Base-by-base conservation (phyloP, 164 flowering plant species). In the Aristolochia californica region DNA sequence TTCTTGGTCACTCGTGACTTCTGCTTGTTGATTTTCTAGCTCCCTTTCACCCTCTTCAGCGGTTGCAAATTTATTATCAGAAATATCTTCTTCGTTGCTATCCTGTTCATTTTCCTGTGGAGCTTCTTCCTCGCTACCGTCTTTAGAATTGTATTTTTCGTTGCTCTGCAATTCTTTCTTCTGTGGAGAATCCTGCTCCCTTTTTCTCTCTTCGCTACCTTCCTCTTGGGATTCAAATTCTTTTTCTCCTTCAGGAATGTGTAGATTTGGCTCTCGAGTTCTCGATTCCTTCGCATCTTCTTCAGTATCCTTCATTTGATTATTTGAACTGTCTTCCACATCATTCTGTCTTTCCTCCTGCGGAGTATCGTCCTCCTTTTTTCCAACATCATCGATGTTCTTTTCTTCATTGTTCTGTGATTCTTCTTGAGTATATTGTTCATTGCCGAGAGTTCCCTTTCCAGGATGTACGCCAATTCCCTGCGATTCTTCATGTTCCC, bases 401-500 rank as follows among this genome's bases (percentile, higher is more conserved):
- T 49, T 28, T 20, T 47, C 49, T 13, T 20, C 49, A 48, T 18
- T 18, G 54, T 16, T 50, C 54, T 23, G 54, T 8, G 28, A 26
- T 50, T 50, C 54, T 23, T 50, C 54, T 22, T 16, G 15, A 22
- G 23, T 5, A 7, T 11, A 1, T 4, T 22, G 15, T 22, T 50
- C 54, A 23, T 14, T 50, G 54, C 9, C 20, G 13, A 20, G 11
- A 9, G 53, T 20, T 47, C 49, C 47, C 47, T 44, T 2, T 44
- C 1, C 9, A 13, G 13, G 16, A 44, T 44, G 16, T 9, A 13
- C 17, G n/a, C 20, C 28, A 12, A 16, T 2, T 21, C 27, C 18
- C 27, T 43, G 48, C 57, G 45, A 49, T 10, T 57, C 61, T 49
- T 59, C 68, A 49, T 30, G 54, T 28, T 44, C 63, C 5, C 43